A percentile compares a stretch with the other conserved stretches of the same genome.
Conservation (phyloP, 2,329 filamentous ascomycete genomes). For the Hypoxylon sp. region DNA sequence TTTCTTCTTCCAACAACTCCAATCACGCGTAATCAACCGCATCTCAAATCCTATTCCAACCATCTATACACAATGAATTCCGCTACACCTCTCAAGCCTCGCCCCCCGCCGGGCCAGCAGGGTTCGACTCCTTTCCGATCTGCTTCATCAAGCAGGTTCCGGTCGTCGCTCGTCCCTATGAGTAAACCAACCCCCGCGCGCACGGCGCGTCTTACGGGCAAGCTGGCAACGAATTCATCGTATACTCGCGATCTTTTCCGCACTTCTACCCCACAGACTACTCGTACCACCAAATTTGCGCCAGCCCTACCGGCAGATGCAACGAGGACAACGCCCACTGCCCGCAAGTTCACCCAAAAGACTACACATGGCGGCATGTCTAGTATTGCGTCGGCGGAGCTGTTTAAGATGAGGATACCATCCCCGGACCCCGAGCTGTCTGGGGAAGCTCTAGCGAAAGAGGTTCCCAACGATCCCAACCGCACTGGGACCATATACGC, state of each 20-base stretch:
- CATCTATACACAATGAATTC: conserved; percentile 48
- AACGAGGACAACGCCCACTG: conserved; percentile 43
- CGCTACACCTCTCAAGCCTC: conserved; percentile 51
- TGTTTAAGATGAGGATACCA: conserved; percentile 72
- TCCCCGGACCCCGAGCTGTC: conserved; percentile 70
- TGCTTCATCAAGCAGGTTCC: conserved; percentile 50
- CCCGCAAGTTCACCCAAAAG: conserved; percentile 56
- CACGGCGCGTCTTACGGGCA: conserved; percentile 43
- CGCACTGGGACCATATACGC: conserved; percentile 70
- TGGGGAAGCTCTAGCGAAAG: conserved; percentile 67
- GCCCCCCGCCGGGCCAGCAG: conserved; percentile 50
- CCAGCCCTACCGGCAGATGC: conserved; percentile 51
- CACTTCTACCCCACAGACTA: conserved; percentile 50
- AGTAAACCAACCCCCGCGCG: conserved; percentile 49
- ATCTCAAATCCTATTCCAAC: conserved; percentile 13
- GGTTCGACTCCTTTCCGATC: conserved; percentile 53
- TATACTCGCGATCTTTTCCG: conserved; percentile 53
- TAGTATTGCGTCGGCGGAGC: conserved; percentile 64
- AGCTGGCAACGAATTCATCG: conserved; percentile 41
- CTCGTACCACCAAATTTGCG: conserved; percentile 50
- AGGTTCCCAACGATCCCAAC: conserved; percentile 67
- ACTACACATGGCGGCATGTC: conserved; percentile 65
- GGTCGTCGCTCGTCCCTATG: conserved; percentile 55
- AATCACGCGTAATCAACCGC: conserved; percentile 29
- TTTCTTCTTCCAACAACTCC: conserved; percentile 18